Conservation (phyloP, 805 yeast genomes). For the Candida odintsovae region DNA sequence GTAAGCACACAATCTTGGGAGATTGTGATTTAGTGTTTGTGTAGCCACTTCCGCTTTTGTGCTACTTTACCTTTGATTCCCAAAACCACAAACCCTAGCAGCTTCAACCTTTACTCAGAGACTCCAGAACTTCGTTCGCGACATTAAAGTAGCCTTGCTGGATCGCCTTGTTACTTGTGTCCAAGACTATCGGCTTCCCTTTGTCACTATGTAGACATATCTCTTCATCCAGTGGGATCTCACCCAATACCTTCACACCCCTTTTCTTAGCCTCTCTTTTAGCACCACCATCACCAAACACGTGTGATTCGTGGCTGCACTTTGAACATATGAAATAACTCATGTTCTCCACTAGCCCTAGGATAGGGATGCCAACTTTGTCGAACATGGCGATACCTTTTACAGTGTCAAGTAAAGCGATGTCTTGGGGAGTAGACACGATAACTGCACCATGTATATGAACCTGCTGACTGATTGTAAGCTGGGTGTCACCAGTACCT, state of each 20-base stretch:
- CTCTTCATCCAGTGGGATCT: constrained; percentile 58
- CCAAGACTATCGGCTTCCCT: constrained; percentile 58
- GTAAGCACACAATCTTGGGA: background rate
- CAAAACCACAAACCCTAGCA: background rate
- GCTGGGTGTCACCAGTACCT: constrained; percentile 85
- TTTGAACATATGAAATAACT: constrained; percentile 70
- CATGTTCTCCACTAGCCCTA: constrained; percentile 83
- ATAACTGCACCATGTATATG: constrained; percentile 73
- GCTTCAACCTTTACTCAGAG: background rate
- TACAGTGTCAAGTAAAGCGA: constrained; percentile 73
- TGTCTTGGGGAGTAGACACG: constrained; percentile 83
- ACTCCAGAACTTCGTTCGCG: constrained; percentile 27
- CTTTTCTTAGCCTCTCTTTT: constrained; percentile 43
- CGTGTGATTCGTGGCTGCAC: constrained; percentile 65
- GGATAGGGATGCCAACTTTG: constrained; percentile 62
- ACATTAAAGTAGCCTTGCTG: constrained; percentile 42
- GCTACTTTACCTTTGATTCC: background rate
- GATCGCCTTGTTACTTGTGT: constrained; percentile 30
- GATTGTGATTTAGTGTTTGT: background rate
- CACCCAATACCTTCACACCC: constrained; percentile 50
- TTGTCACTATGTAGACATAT: constrained; percentile 57
- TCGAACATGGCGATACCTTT: constrained; percentile 77
- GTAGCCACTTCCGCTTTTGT: background rate
- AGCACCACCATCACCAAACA: constrained; percentile 62
- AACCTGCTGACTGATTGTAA: constrained; percentile 76